A percentile compares a stretch with the other conserved stretches of the same genome.
These are phyloP conservation scores for Nemania sp. DNA, from an alignment of 2,329 filamentous ascomycete genomes.

Conservation along the genomic window DNA sequence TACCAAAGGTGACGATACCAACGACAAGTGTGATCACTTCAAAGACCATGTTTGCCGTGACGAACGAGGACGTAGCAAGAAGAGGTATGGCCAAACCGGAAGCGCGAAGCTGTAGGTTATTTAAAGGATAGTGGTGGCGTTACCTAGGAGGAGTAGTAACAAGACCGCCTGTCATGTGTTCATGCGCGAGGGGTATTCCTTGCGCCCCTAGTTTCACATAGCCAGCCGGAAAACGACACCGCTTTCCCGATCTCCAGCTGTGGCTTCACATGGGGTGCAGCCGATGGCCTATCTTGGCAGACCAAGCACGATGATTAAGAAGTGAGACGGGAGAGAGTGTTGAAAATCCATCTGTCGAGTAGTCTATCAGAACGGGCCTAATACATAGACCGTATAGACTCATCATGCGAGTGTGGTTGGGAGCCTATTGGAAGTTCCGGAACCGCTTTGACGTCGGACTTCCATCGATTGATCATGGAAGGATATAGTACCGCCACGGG, in stretches of 20 bases:
- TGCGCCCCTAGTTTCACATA: no score
- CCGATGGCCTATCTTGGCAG: no score
- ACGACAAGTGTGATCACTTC: no score
- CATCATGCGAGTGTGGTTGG: neutral
- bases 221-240: neutral
- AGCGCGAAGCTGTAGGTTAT: no score
- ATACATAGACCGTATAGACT: neutral
- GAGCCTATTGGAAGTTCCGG: neutral
- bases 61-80: no score
- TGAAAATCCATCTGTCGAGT: neutral
- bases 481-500: neutral
- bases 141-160: neutral
- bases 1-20: no score
- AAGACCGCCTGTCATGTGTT: no score
- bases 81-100: no score
- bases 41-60: no score
- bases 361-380: neutral
- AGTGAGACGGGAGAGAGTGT: neutral
- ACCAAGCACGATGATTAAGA: neutral
- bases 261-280: neutral
- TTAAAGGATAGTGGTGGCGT: no score
- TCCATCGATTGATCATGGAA: neutral
- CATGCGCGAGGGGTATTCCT: no score
- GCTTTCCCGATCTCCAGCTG: neutral
- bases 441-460: neutral